These are phyloP conservation scores for Phytopythium montanum DNA, from an alignment of 352 stramenopile genomes.

Conservation along the genomic window DNA sequence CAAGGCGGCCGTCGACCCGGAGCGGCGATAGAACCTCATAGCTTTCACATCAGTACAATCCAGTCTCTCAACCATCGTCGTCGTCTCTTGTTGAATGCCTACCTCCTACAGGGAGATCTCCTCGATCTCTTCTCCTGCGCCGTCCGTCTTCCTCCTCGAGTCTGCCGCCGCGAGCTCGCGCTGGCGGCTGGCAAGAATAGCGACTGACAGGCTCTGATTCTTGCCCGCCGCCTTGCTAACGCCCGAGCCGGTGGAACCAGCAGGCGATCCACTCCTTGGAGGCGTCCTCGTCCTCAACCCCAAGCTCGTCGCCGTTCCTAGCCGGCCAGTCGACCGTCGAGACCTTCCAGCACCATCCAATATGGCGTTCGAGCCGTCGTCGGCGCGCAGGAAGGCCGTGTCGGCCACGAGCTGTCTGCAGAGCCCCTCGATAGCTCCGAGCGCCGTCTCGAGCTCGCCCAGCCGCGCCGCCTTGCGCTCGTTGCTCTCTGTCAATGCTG, in stretches of 20 bases:
- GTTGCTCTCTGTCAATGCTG: constrained; percentile 47
- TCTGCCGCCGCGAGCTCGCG: constrained; percentile 16
- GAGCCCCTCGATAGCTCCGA: constrained; percentile 60
- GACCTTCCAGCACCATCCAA: background rate
- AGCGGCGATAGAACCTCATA: background rate
- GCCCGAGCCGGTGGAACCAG: constrained; percentile 4
- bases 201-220: constrained; percentile 23
- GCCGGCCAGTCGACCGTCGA: constrained; percentile 7
- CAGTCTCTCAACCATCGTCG: background rate
- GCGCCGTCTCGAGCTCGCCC: constrained; percentile 52
- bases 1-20: background rate
- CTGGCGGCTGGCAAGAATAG: constrained; percentile 33
- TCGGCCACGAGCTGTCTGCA: constrained; percentile 60
- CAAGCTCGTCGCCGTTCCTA: background rate
- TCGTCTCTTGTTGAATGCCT: background rate
- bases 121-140: constrained; percentile 30
- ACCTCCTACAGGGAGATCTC: constrained; percentile 40
- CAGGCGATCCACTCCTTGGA: constrained; percentile 8
- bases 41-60: background rate
- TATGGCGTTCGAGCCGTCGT: constrained; percentile 16
- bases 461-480: constrained; percentile 51
- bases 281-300: constrained; percentile 1
- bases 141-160: constrained; percentile 11
- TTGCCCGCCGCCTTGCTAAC: constrained; percentile 9
- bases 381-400: constrained; percentile 34